Percentiles rank a stretch among this genome's conserved stretches.
Conservation (phyloP, 176 grass and related monocot species). For the Carex kokanica region DNA sequence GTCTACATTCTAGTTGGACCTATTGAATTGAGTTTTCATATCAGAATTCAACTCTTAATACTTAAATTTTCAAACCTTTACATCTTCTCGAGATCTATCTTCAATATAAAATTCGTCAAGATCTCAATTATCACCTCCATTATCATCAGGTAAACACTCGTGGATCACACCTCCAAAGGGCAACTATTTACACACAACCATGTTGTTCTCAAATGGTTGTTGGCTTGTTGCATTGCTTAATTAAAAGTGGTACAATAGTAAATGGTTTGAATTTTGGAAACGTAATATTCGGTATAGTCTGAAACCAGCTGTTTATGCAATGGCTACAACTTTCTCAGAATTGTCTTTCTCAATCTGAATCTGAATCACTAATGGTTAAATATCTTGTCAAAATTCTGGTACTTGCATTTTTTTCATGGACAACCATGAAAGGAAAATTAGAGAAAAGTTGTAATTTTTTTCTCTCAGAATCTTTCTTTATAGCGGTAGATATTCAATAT, state of each 20-base stretch:
- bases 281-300: neutral
- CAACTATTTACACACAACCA: no score
- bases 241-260: neutral
- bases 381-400: neutral
- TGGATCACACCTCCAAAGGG: no score
- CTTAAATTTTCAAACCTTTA: no score
- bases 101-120: no score
- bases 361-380: neutral
- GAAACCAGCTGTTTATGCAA: neutral
- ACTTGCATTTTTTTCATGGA: neutral
- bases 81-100: no score
- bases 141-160: no score
- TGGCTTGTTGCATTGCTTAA: neutral
- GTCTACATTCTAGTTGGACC: no score
- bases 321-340: neutral
- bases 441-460: neutral
- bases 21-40: no score
- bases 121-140: no score
- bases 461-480: neutral
- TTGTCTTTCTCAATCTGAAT: neutral
- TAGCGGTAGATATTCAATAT: no score
- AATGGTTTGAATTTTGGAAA: neutral
- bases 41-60: no score
- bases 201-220: neutral
- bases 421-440: neutral